Evolutionary conservation across 2,329 filamentous ascomycete species (phyloP).

Genomic region (Calonectria naviculata): DNA sequence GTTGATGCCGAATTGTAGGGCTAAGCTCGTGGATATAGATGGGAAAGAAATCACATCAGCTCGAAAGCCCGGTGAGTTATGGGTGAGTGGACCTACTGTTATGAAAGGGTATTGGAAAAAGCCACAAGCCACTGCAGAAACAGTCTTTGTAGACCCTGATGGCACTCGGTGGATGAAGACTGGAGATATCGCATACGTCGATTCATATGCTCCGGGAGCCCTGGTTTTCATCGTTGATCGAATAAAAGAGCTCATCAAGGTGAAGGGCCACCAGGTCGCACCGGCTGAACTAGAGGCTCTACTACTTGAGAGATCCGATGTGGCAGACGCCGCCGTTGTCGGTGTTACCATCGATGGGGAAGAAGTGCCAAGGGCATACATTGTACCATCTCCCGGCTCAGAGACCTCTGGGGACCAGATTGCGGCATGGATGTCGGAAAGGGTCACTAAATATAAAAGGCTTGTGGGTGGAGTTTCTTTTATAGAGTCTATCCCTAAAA

Average conservation of each 20-base stretch:
- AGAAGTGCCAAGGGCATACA: conserved; percentile 70
- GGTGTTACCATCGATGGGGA: conserved; percentile 53
- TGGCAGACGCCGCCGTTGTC: conserved; percentile 77
- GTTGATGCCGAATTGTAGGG: conserved; percentile 57
- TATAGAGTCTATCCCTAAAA: conserved; percentile 75
- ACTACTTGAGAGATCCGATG: conserved; percentile 74
- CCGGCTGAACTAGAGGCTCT: conserved; percentile 82
- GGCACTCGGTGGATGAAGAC: conserved; percentile 77
- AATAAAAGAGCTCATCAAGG: conserved; percentile 72
- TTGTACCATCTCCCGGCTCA: conserved; percentile 59
- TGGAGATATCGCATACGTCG: conserved; percentile 77
- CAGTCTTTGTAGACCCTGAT: conserved; percentile 56
- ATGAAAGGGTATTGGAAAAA: conserved; percentile 84
- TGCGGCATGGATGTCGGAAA: conserved; percentile 67
- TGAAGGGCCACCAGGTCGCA: conserved; percentile 79
- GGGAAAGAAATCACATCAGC: conserved; percentile 58
- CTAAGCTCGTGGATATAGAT: conserved; percentile 72
- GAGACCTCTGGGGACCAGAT: conserved; percentile 59
- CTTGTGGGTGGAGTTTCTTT: conserved; percentile 71
- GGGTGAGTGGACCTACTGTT: conserved; percentile 76
- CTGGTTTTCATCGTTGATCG: conserved; percentile 76
- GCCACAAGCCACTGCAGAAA: conserved; percentile 72
- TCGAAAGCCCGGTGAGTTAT: conserved; percentile 74
- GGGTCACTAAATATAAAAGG: conserved; percentile 75
- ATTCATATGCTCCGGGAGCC: conserved; percentile 61